Evolutionary conservation across 306 rosid species (phyloP).

Genomic region (Mucuna pruriens): DNA sequence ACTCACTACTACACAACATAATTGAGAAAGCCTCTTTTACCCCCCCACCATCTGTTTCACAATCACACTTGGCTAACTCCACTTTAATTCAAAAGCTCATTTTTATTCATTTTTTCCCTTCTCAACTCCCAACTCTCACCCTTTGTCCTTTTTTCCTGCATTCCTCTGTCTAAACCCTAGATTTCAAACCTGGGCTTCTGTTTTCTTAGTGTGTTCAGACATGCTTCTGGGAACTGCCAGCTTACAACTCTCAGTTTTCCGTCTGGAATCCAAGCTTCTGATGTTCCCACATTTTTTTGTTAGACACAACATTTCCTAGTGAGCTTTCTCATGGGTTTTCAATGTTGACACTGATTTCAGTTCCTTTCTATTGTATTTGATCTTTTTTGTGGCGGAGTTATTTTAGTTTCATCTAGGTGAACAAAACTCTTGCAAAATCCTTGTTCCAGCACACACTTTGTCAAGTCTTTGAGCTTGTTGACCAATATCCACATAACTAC

Average conservation of each 20-base stretch:
- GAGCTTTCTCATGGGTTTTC: conserved; percentile 36
- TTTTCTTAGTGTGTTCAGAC: conserved; percentile 44
- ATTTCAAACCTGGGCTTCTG: conserved; percentile 87
- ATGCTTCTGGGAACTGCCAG: conserved; percentile 33
- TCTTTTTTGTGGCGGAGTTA: not conserved
- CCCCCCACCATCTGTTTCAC: conserved; percentile 39
- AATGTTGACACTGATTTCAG: conserved; percentile 37
- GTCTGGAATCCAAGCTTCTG: conserved; percentile 40
- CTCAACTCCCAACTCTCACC: conserved; percentile 43
- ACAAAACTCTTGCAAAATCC: conserved; percentile 52
- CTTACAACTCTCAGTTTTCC: conserved; percentile 34
- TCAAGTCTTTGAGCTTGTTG: conserved; percentile 5
- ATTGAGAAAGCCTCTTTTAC: conserved; percentile 6
- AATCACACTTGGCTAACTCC: conserved; percentile 41
- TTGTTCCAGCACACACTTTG: conserved; percentile 8
- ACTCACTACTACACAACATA: not conserved
- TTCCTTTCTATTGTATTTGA: conserved; percentile 32
- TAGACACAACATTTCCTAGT: not conserved
- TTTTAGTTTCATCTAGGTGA: conserved; percentile 31
- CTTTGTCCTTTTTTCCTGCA: conserved; percentile 49
- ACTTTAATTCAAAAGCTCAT: conserved; percentile 50
- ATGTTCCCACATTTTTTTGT: conserved; percentile 52
- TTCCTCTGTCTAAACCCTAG: conserved; percentile 86
- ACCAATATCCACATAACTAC: conserved; percentile 41
- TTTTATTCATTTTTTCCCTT: conserved; percentile 24